A percentile compares a stretch with the other conserved stretches of the same genome.
Evolutionary conservation across 306 rosid genomes (phyloP).

Genomic region (peach (Prunus persica)): DNA sequence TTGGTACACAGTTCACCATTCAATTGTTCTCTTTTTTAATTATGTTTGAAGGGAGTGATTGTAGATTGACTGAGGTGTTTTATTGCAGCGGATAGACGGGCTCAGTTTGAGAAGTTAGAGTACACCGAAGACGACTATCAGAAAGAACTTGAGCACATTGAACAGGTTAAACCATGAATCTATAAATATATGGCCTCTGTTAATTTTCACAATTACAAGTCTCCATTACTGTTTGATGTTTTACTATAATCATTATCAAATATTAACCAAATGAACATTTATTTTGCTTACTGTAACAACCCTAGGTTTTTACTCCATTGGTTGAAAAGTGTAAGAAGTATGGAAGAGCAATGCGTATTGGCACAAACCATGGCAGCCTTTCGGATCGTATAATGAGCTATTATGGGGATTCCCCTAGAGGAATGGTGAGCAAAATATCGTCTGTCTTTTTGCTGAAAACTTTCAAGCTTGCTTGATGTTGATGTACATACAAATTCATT

Average conservation of each 20-base stretch:
- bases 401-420: slow-evolving; percentile 98
- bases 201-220: neutral
- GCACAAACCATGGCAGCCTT: slow-evolving; percentile 98
- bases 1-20: slow-evolving; percentile 49
- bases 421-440: slow-evolving; percentile 66
- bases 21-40: neutral
- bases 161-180: slow-evolving; percentile 49
- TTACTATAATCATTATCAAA: neutral
- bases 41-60: neutral
- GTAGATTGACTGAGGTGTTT: slow-evolving; percentile 31
- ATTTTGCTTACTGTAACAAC: neutral
- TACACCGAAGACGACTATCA: slow-evolving; percentile 91
- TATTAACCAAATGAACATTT: neutral
- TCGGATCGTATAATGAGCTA: slow-evolving; percentile 99
- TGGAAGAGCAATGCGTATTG: slow-evolving; percentile 99
- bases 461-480: slow-evolving; percentile 15
- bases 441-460: slow-evolving; percentile 16
- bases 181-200: neutral
- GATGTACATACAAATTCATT: slow-evolving; percentile 1
- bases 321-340: slow-evolving; percentile 97
- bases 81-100: slow-evolving; percentile 91
- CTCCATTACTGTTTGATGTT: neutral
- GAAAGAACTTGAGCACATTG: slow-evolving; percentile 98
- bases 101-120: slow-evolving; percentile 86
- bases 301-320: slow-evolving; percentile 86